These are phyloP conservation scores for Aspergillus brasiliensis DNA, from an alignment of 2,329 filamentous ascomycete genomes.

Conservation along the genomic window DNA sequence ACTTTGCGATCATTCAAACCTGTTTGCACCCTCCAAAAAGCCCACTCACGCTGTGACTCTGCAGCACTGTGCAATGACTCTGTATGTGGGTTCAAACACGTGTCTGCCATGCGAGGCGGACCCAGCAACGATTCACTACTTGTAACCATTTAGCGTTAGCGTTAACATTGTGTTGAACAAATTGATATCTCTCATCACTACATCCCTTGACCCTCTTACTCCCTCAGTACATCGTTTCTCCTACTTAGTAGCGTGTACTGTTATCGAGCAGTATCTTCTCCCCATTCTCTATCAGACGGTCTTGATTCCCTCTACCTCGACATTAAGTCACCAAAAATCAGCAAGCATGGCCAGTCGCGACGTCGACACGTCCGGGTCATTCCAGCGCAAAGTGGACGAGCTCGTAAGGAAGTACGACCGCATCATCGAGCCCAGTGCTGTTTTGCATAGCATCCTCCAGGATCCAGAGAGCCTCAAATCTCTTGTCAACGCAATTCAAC, in stretches of 20 bases:
- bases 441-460: slow-evolving; percentile 34
- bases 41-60: background rate
- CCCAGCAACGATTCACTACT: background rate
- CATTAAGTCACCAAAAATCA: background rate
- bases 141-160: background rate
- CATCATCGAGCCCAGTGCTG: slow-evolving; percentile 28
- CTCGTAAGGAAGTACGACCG: slow-evolving; percentile 32
- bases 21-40: background rate
- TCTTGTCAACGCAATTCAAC: slow-evolving; percentile 37
- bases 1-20: background rate
- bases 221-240: background rate
- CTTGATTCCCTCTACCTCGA: background rate
- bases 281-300: background rate
- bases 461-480: slow-evolving; percentile 23
- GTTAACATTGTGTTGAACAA: background rate
- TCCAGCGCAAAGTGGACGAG: slow-evolving; percentile 19
- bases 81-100: background rate
- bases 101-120: no score
- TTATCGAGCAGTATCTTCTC: background rate
- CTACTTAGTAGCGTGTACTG: background rate
- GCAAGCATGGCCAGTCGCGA: slow-evolving; percentile 3
- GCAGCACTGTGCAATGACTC: background rate
- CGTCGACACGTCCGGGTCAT: background rate
- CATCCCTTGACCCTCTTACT: no score
- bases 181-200: no score